Conservation (phyloP, 768 basidiomycete species). For the Agaricus subrufescens region DNA sequence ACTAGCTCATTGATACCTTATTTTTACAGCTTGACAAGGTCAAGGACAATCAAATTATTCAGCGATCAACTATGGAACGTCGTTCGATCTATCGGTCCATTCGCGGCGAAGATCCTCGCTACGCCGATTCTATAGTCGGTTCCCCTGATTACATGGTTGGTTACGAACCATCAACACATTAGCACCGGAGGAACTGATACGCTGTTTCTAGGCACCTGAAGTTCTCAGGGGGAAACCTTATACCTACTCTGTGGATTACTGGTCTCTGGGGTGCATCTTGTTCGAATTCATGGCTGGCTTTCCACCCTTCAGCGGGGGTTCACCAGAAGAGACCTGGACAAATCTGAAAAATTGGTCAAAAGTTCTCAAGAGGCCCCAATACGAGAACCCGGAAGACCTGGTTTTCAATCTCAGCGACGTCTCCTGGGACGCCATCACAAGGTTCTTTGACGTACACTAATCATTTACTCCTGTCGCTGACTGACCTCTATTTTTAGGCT, state of each 20-base stretch:
- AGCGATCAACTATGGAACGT: constrained; percentile 90
- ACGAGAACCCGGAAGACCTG: constrained; percentile 92
- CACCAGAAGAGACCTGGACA: constrained; percentile 97
- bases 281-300: constrained; percentile 98
- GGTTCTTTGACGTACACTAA: constrained; percentile 34
- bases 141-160: constrained; percentile 95
- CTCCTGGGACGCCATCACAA: constrained; percentile 92
- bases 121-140: constrained; percentile 96
- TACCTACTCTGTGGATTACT: constrained; percentile 94
- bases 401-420: constrained; percentile 93
- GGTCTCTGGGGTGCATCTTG: constrained; percentile 97
- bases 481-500: constrained; percentile 41
- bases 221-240: constrained; percentile 94
- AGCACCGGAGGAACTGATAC: neutral
- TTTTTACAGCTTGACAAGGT: constrained; percentile 82
- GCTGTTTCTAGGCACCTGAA: constrained; percentile 57
- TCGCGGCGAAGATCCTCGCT: constrained; percentile 84
- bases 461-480: neutral
- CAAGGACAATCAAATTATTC: constrained; percentile 86
- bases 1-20: neutral
- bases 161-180: neutral
- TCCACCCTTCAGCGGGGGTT: constrained; percentile 95
- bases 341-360: constrained; percentile 98
- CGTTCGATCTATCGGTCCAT: constrained; percentile 93
- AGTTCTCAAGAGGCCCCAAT: constrained; percentile 87